Evolutionary conservation across 139 green algal genomes (phyloP).

Genomic region (Chlorella sp.): DNA sequence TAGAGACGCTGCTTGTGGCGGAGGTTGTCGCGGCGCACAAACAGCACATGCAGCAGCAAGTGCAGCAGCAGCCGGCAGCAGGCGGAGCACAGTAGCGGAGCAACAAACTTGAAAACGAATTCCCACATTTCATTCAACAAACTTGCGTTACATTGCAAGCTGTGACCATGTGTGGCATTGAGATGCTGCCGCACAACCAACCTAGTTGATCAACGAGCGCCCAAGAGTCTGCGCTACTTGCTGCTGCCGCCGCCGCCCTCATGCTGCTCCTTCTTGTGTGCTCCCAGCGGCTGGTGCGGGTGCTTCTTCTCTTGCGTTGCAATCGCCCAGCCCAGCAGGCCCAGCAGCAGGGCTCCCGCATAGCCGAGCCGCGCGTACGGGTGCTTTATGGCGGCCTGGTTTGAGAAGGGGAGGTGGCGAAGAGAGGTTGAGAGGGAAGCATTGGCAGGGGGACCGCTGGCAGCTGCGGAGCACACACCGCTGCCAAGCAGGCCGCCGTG

Average conservation of each 20-base stretch:
- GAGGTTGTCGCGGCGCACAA: constrained; percentile 26
- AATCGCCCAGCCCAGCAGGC: constrained; percentile 14
- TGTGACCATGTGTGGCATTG: too few species aligned
- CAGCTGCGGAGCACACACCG: not conserved
- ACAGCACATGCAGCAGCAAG: constrained; percentile 13
- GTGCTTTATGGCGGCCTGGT: constrained; percentile 19
- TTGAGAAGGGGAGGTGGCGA: too few species aligned
- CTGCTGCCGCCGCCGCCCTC: not conserved
- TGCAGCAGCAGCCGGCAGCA: not conserved
- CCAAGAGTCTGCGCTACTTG: too few species aligned
- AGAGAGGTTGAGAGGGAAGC: not conserved
- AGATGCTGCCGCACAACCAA: too few species aligned
- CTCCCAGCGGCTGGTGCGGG: not conserved
- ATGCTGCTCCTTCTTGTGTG: not conserved
- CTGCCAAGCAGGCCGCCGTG: not conserved
- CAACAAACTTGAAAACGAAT: too few species aligned
- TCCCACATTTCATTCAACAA: too few species aligned
- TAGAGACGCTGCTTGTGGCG: constrained; percentile 31
- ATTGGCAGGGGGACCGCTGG: not conserved
- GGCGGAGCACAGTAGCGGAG: too few species aligned
- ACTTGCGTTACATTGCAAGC: too few species aligned
- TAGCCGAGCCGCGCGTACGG: constrained; percentile 23
- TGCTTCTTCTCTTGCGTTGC: constrained; percentile 15
- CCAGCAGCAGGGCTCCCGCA: constrained; percentile 10
- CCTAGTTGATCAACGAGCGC: too few species aligned